Conservation (phyloP, 225 moss, liverwort and hornwort species). For the Physcomitrium patens region DNA sequence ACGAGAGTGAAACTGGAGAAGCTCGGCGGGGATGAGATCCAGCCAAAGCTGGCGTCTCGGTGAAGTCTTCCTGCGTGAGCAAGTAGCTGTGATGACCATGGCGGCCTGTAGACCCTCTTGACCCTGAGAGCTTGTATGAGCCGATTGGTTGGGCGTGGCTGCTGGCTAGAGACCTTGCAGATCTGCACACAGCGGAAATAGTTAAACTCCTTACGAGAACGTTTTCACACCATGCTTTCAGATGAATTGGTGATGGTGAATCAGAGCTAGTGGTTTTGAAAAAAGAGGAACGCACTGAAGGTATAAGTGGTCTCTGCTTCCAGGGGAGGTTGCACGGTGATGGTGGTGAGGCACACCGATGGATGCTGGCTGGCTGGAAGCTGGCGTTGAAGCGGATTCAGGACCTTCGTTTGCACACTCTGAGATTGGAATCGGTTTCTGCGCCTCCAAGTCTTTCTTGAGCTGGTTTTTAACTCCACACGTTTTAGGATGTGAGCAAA, state of each 20-base stretch:
- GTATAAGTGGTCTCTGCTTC: conserved; percentile 47
- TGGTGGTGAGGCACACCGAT: conserved; percentile 54
- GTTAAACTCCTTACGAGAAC: background rate
- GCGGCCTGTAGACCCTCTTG: conserved; percentile 37
- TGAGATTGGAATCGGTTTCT: conserved; percentile 38
- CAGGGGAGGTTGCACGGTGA: conserved; percentile 28
- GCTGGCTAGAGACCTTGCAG: conserved; percentile 87
- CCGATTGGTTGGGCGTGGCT: conserved; percentile 73
- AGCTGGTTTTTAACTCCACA: conserved; percentile 9
- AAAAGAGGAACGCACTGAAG: conserved; percentile 31
- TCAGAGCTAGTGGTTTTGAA: background rate
- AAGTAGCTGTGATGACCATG: conserved; percentile 53
- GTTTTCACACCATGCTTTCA: background rate
- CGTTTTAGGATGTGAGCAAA: background rate
- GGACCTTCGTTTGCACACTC: background rate
- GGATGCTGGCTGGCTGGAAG: conserved; percentile 44
- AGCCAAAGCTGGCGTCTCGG: conserved; percentile 5
- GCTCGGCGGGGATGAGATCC: conserved; percentile 22
- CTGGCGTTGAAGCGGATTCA: conserved; percentile 13
- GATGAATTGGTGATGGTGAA: background rate
- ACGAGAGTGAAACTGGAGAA: conserved; percentile 24
- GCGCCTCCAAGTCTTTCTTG: conserved; percentile 55
- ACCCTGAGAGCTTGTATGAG: conserved; percentile 54
- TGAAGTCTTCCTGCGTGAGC: conserved; percentile 37
- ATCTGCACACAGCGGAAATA: conserved; percentile 39